Evolutionary conservation across 2,329 filamentous ascomycete genomes (phyloP).

Genomic region (Monosporascus sp.): DNA sequence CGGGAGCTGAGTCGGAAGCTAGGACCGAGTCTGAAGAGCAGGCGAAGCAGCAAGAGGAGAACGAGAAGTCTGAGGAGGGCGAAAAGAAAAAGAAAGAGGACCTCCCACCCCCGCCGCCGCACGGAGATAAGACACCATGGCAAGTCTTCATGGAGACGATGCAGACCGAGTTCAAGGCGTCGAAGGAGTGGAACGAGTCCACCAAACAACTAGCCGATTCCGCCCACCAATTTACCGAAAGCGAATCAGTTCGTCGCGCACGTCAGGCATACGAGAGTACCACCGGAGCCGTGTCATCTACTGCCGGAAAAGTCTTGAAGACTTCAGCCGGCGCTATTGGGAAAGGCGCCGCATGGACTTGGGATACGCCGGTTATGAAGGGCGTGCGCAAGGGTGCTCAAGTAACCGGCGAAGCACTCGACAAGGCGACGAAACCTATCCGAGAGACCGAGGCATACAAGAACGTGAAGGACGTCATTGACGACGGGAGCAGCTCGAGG

Average conservation of each 20-base stretch:
- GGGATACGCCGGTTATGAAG: conserved; percentile 92
- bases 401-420: conserved; percentile 78
- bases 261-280: conserved; percentile 83
- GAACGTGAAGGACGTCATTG: conserved; percentile 90
- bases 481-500: conserved; percentile 90
- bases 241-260: conserved; percentile 81
- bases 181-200: conserved; percentile 98
- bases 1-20: conserved; percentile 28
- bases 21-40: conserved; percentile 38
- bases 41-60: conserved; percentile 40
- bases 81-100: conserved; percentile 61
- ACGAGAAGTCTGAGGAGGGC: conserved; percentile 38
- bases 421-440: conserved; percentile 92
- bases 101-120: conserved; percentile 80
- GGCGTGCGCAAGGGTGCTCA: conserved; percentile 82
- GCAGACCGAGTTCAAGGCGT: conserved; percentile 87
- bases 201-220: conserved; percentile 90
- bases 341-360: conserved; percentile 91
- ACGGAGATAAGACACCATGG: conserved; percentile 98
- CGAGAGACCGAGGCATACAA: conserved; percentile 93
- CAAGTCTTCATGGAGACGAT: conserved; percentile 98
- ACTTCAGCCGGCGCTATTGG: conserved; percentile 81
- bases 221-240: conserved; percentile 88
- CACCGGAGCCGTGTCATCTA: conserved; percentile 73
- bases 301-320: conserved; percentile 75